Evolutionary conservation across 2,329 filamentous ascomycete genomes (phyloP), one percentile per base, ranked within the genome.

Genomic region (Diaporthe helianthi): DNA sequence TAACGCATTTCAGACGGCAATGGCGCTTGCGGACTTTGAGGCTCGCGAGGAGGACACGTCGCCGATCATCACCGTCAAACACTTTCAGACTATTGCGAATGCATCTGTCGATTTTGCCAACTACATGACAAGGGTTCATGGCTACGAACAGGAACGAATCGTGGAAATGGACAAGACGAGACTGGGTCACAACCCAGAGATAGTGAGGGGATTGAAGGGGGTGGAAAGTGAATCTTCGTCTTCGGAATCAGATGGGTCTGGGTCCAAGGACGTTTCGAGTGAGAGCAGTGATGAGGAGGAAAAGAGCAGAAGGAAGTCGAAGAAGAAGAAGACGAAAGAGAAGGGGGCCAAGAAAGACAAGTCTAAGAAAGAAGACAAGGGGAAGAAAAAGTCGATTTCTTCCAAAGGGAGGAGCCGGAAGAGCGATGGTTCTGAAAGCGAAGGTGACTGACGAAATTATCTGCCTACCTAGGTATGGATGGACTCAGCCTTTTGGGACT

Each of bases 1-100:
- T 1, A 64, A 68, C 12, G 47, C 66, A 31, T 68, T 68, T 33
- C 66, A 68, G 55, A 68, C 47, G 4, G 66, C 55, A 9, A 36
- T 54, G 6, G 55, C 55, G 2, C 24, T 68, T 2, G 66, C 55
- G 19, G 46, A 63, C 54, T 63, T 24, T 24, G 49, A 68, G 36
- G 66, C 60, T 13, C 46, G 46, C 8, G 46, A 26, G 5, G 4
- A 9, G 10, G 24, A 49, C 10, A 4, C 9, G 8, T 24, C n/a
- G 46, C 46, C 46, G 7, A 9, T 49, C 46, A 49, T 24, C 46
- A 49, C 46, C 22, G n/a, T 49, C 46, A 49, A 49, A 22, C 22
- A 49, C 22, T 49, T 49, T 49, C n/a, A 26, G 22, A 49, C 17
- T 22, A 49, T 49, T 4, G 46, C 22, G 12, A 29, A 51, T 19